These are phyloP conservation scores for Zygotorulaspora chibaensis DNA, from an alignment of 805 yeast species.

Conservation along the genomic window DNA sequence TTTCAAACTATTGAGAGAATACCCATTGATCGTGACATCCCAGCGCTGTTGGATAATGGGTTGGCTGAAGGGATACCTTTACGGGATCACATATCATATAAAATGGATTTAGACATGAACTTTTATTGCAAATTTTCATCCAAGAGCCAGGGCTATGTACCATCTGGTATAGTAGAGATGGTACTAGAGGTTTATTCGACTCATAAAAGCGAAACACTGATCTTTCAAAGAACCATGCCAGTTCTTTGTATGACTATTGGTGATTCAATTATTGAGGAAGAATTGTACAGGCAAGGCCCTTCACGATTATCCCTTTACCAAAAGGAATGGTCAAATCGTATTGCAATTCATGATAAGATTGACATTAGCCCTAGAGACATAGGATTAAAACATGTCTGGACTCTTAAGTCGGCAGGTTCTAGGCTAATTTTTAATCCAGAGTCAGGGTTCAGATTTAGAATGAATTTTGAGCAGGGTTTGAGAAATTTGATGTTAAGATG, in stretches of 20 bases:
- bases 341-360: constrained; percentile 19
- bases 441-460: constrained; percentile 22
- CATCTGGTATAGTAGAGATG: constrained; percentile 5
- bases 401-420: constrained; percentile 3
- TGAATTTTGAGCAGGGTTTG: constrained; percentile 28
- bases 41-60: constrained; percentile 23
- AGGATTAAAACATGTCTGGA: constrained; percentile 1
- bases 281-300: constrained; percentile 15
- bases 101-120: constrained; percentile 23
- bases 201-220: background rate
- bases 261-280: constrained; percentile 11
- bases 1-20: constrained; percentile 16
- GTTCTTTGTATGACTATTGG: constrained; percentile 11
- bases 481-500: constrained; percentile 31
- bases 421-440: constrained; percentile 19
- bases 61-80: constrained; percentile 21
- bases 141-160: constrained; percentile 1
- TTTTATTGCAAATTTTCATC: constrained; percentile 22
- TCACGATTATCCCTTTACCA: constrained; percentile 13
- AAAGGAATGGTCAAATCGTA: constrained; percentile 25
- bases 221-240: constrained; percentile 13
- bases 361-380: constrained; percentile 5
- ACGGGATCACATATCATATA: constrained; percentile 23
- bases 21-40: constrained; percentile 15
- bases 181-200: constrained; percentile 4